phyloP scores from a whole-genome alignment of 768 basidiomycete species.

The Termitomyces sp. region DNA sequence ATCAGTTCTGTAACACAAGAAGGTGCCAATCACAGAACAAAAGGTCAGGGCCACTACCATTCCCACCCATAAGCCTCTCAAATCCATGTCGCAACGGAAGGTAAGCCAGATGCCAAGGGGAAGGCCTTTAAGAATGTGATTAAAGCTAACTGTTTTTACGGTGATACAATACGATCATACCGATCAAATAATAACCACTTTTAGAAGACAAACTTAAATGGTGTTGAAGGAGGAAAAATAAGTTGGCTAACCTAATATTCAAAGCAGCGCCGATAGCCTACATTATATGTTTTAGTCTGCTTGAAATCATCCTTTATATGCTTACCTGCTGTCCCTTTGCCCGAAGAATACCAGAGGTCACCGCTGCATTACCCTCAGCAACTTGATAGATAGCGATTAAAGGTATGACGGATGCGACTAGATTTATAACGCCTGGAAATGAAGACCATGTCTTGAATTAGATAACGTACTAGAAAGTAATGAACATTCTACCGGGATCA shows the following conservation, averaged over 20 bases:
- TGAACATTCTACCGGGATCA: slow-evolving; percentile 40
- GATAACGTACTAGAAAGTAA: background rate
- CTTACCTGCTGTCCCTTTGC: slow-evolving; percentile 72
- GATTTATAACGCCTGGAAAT: slow-evolving; percentile 38
- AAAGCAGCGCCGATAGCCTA: slow-evolving; percentile 68
- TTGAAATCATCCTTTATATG: background rate
- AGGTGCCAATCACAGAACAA: slow-evolving; percentile 44
- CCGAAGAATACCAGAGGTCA: slow-evolving; percentile 73
- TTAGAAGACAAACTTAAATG: slow-evolving; percentile 10
- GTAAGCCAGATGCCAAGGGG: slow-evolving; percentile 76
- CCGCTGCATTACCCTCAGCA: slow-evolving; percentile 67
- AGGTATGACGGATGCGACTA: slow-evolving; percentile 67
- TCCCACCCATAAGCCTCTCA: slow-evolving; percentile 83
- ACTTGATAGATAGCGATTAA: slow-evolving; percentile 76
- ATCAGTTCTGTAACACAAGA: slow-evolving; percentile 50
- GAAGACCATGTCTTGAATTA: background rate
- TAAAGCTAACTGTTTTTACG: background rate
- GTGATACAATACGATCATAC: slow-evolving; percentile 12
- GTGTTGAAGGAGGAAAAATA: background rate
- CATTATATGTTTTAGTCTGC: background rate
- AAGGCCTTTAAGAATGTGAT: slow-evolving; percentile 41
- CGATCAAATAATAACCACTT: slow-evolving; percentile 72
- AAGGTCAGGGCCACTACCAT: slow-evolving; percentile 60
- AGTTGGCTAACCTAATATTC: slow-evolving; percentile 54
- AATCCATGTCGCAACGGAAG: slow-evolving; percentile 47